phyloP scores from a whole-genome alignment of 148 eudicot species.

The Pouteria glomerata region DNA sequence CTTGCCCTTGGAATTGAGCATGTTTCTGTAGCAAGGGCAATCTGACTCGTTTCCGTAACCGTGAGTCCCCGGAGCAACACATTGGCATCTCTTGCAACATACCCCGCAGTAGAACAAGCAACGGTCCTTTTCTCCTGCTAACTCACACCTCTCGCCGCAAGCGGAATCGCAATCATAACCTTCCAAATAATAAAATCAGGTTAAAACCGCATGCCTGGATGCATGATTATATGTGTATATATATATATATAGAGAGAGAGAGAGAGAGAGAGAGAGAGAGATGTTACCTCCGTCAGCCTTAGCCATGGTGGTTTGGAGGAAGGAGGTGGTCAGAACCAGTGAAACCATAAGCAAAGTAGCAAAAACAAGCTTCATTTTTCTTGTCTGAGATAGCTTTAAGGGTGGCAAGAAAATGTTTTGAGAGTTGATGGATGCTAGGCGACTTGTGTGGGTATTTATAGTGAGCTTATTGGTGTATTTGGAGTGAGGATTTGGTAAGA shows the following conservation, averaged over 20 bases:
- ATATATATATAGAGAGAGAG: neutral
- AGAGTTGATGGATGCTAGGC: too few relatives aligned
- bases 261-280: neutral
- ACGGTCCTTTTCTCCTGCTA: constrained; percentile 35
- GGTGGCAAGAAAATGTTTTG: too few relatives aligned
- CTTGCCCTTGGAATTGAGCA: constrained; percentile 42
- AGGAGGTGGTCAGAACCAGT: constrained; percentile 19
- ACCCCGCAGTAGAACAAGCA: constrained; percentile 42
- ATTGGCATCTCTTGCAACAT: constrained; percentile 29
- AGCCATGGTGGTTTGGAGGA: constrained; percentile 22
- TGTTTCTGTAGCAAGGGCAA: constrained; percentile 50
- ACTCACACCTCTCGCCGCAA: constrained; percentile 36
- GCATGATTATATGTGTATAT: neutral
- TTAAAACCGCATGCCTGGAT: constrained; percentile 4
- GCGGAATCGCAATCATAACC: constrained; percentile 27
- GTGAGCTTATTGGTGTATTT: too few relatives aligned
- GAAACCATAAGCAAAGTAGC: constrained; percentile 22
- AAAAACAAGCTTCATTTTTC: constrained; percentile 29
- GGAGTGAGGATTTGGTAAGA: too few relatives aligned
- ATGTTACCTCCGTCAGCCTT: neutral
- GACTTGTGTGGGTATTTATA: too few relatives aligned
- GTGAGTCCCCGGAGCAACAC: constrained; percentile 49
- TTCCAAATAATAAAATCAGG: too few relatives aligned
- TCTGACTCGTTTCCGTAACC: constrained; percentile 45
- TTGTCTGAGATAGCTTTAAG: too few relatives aligned